Base-by-base conservation (phyloP, 305 asterid genomes). In the Fraxinus ornus region DNA sequence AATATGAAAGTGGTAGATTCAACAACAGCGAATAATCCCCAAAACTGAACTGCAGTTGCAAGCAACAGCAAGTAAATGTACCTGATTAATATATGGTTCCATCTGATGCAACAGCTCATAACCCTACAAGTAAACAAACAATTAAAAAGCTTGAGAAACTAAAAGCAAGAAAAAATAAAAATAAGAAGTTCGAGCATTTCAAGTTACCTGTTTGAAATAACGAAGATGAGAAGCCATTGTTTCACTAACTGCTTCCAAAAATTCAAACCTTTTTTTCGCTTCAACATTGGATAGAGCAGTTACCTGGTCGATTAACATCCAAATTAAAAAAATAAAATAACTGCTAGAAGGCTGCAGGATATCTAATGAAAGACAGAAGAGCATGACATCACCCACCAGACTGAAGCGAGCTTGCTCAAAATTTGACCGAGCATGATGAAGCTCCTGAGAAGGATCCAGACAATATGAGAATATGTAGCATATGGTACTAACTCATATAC, bases 51-150 rank as follows among this genome's bases (percentile, higher is more conserved):
- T 76, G 60, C 77, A 78, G 84, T 85, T 41, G 72, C 62, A 85
- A 78, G 77, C 75, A 77, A 64, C 30, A 74, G 78, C 75, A 83
- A 70, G 79, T 55, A 83, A 22, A 85, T 80, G 28, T 44, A 80
- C 99, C 98, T 94, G 99, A 87, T 94, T 97, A 80, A 97, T 95
- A 85, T 97, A 97, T n/a, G 99, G 98, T 88, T 97, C 99, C 99
- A 97, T 97, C 89, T 97, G 99, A 91, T 95, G 98, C 92, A 97
- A 87, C 84, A 97, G 90, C 89, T 97, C 99, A 86, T 97, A 97
- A 17, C 99, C 99, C 98, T 96, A 77, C 83, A 91, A 28, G 79
- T 64, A 85, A 75, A 75, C 66, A 86, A 84, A 86, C 21, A 78
- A 30, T 75, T 37, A 82, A 78, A 79, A 21, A 37, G 76, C 77